Base-by-base conservation (phyloP, 2,329 filamentous ascomycete species). In the Ampelomyces quisqualis region DNA sequence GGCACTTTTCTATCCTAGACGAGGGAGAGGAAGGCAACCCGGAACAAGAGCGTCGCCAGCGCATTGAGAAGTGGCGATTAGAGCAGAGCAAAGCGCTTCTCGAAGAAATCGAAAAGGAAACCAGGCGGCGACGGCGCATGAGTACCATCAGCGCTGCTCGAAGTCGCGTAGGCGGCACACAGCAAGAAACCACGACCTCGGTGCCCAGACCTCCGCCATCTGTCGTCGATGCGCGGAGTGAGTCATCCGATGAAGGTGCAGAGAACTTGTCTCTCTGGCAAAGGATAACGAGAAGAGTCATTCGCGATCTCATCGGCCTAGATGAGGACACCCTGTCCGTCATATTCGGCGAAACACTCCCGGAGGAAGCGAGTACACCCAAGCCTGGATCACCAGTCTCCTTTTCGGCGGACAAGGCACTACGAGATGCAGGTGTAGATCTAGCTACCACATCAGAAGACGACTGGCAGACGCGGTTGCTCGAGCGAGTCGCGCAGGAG, bases 61-160 rank as follows among this genome's bases (percentile, higher is more conserved):
- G 91, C 45, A 95, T 98, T 62, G 91, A 97, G 69, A 80, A 81
- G 36, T 98, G 93, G 93, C 81, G 90, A 40, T 71, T 94, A 60
- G 91, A 97, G 60, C 90, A 98, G 65, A 95, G 90, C 66, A 81
- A 81, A 43, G 82, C 88, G 8, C 73, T 98, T 19, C 68, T 96
- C 22, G 87, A 95, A 40, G 89, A 96, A 68, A 90, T 97, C 33
- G 87, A 94, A 67, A 85, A 81, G 47, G 89, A 95, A 69, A 95
- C 90, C 3, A 77, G 81, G 40, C 58, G 74, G 31, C 77, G 86
- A 43, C 79, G 86, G 43, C 77, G 84, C 21, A 79, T 81, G 64
- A 84, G 81, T 6, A 73, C 81, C 53, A 73, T 73, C 30, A 81
- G 78, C 45, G 64, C 67, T 45, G 64, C 57, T 27, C 64, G 64